phyloP scores from a whole-genome alignment of 441 rosid genomes.

The Euphorbia schlechtendalii region DNA sequence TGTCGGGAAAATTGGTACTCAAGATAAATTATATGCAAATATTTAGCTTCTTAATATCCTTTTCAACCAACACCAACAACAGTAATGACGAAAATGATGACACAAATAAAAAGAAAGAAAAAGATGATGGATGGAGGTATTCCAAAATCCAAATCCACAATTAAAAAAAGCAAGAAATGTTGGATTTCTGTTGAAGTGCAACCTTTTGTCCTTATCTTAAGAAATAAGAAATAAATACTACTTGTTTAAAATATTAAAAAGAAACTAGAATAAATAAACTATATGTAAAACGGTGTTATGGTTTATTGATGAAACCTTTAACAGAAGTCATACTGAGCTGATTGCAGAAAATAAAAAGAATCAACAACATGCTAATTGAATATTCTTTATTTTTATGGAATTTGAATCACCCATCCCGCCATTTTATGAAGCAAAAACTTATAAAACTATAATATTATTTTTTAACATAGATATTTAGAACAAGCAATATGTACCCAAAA shows the following conservation, averaged over 20 bases:
- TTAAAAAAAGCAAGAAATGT: background rate
- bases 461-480: background rate
- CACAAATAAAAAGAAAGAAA: background rate
- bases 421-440: background rate
- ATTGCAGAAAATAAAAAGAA: background rate
- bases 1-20: too few relatives aligned
- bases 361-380: too few relatives aligned
- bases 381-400: background rate
- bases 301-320: slow-evolving; percentile 1
- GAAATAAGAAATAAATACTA: background rate
- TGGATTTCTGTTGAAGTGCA: slow-evolving; percentile 10
- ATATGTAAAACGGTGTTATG: too few relatives aligned
- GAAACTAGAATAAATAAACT: too few relatives aligned
- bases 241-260: background rate
- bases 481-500: background rate
- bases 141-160: slow-evolving; percentile 9
- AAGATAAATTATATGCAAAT: background rate
- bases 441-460: too few relatives aligned
- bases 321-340: slow-evolving; percentile 32
- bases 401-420: slow-evolving; percentile 22
- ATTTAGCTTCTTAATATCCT: background rate
- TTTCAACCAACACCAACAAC: background rate
- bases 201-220: slow-evolving; percentile 22
- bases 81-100: background rate
- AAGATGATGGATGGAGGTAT: slow-evolving; percentile 26